These are phyloP conservation scores for Cyberlindnera lachancei DNA, from an alignment of 805 yeast genomes.

Conservation along the genomic window DNA sequence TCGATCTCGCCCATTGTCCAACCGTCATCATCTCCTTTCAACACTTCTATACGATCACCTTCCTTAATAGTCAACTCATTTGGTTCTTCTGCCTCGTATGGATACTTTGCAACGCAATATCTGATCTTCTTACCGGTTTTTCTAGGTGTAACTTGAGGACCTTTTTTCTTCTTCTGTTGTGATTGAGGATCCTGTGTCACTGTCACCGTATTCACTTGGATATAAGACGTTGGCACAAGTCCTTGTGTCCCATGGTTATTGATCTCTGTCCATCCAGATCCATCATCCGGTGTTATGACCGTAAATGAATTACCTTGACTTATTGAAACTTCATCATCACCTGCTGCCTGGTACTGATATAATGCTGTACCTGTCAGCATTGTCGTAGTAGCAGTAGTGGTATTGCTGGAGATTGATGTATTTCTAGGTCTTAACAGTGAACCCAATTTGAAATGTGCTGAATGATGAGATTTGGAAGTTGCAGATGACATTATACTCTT, in stretches of 20 bases:
- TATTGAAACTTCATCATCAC: constrained; percentile 67
- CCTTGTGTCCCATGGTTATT: constrained; percentile 47
- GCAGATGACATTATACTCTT: constrained; percentile 17
- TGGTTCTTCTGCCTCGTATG: constrained; percentile 39
- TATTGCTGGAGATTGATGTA: constrained; percentile 5
- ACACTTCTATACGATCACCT: constrained; percentile 67
- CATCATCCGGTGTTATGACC: constrained; percentile 67
- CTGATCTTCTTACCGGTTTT: constrained; percentile 11
- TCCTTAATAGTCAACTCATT: constrained; percentile 67
- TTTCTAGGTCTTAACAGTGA: constrained; percentile 16
- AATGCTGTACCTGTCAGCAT: constrained; percentile 40
- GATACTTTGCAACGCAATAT: constrained; percentile 20
- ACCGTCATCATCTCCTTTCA: constrained; percentile 76
- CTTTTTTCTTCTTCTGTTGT: constrained; percentile 7
- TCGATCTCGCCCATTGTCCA: constrained; percentile 90
- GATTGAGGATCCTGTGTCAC: too few species aligned
- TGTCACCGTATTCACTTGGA: constrained; percentile 36
- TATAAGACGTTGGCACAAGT: constrained; percentile 77
- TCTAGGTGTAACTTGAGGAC: constrained; percentile 19
- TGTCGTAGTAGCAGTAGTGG: constrained; percentile 8
- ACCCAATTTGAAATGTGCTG: constrained; percentile 13
- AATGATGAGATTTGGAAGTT: constrained; percentile 8
- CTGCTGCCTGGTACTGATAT: constrained; percentile 39
- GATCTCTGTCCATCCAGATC: constrained; percentile 85
- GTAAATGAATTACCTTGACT: constrained; percentile 51